A percentile compares a stretch with the other conserved stretches of the same genome.
phyloP scores from a whole-genome alignment of 768 basidiomycete species.

The Suillus placidus region DNA sequence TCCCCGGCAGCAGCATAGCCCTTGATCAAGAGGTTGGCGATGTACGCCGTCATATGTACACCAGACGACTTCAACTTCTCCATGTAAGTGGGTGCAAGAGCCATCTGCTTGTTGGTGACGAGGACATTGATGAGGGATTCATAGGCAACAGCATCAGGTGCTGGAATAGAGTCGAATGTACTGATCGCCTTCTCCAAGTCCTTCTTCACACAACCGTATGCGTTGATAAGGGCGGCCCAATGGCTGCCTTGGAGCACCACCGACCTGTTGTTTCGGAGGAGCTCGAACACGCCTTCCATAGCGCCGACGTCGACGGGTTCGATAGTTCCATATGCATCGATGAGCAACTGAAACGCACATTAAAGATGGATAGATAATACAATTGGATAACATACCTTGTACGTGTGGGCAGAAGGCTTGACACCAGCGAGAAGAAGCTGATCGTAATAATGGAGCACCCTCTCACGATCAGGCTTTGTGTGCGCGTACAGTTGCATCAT shows the following conservation, averaged over 20 bases:
- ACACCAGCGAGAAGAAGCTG: conserved; percentile 63
- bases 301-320: conserved; percentile 75
- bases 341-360: conserved; percentile 58
- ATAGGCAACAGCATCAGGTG: conserved; percentile 84
- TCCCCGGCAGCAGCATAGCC: conserved; percentile 69
- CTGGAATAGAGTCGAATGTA: conserved; percentile 74
- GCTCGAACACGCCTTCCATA: conserved; percentile 75
- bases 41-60: conserved; percentile 93
- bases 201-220: conserved; percentile 79
- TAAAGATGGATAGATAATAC: conserved; percentile 6
- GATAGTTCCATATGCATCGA: conserved; percentile 86
- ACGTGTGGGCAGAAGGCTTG: conserved; percentile 85
- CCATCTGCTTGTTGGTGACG: conserved; percentile 74
- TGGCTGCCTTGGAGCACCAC: conserved; percentile 53
- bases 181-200: conserved; percentile 76
- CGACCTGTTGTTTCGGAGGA: conserved; percentile 46
- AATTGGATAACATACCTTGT: conserved; percentile 63
- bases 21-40: conserved; percentile 70
- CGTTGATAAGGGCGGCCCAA: conserved; percentile 87
- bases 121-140: conserved; percentile 90
- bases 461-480: conserved; percentile 83
- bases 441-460: conserved; percentile 75
- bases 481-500: conserved; percentile 98
- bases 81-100: conserved; percentile 73
- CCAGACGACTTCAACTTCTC: conserved; percentile 59